These are phyloP conservation scores for Tetraselmis chui DNA, from an alignment of 139 green algal genomes.

Conservation along the genomic window DNA sequence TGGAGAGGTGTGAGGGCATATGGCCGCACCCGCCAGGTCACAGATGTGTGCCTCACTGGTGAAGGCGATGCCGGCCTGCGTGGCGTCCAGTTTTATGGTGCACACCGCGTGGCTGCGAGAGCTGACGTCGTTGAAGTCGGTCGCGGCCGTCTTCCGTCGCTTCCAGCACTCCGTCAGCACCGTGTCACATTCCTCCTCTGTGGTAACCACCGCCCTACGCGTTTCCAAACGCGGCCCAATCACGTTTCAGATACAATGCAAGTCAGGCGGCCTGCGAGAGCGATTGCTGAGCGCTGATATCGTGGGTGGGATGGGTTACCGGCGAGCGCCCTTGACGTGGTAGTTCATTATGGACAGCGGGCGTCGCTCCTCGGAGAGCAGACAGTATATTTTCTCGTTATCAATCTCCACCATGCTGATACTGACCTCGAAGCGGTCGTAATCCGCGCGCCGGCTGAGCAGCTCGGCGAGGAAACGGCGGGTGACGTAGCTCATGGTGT, in stretches of 20 bases:
- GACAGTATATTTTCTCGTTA: background rate
- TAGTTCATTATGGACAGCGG: background rate
- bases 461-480: background rate
- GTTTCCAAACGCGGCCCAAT: no score
- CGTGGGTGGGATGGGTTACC: no score
- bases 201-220: background rate
- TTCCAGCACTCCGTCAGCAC: background rate
- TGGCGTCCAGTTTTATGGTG: background rate
- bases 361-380: background rate
- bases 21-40: background rate
- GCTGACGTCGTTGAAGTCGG: background rate
- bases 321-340: background rate
- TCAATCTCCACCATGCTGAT: background rate
- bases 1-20: no score
- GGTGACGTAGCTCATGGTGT: background rate
- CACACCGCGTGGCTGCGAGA: background rate
- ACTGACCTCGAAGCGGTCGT: background rate
- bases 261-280: no score
- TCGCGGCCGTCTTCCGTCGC: background rate
- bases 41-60: background rate
- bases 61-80: background rate
- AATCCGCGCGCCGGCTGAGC: background rate
- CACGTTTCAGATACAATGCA: no score
- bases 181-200: background rate
- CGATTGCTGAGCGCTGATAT: no score